Conservation (phyloP, 163 green algal species). For the Coccomyxa subellipsoidea region DNA sequence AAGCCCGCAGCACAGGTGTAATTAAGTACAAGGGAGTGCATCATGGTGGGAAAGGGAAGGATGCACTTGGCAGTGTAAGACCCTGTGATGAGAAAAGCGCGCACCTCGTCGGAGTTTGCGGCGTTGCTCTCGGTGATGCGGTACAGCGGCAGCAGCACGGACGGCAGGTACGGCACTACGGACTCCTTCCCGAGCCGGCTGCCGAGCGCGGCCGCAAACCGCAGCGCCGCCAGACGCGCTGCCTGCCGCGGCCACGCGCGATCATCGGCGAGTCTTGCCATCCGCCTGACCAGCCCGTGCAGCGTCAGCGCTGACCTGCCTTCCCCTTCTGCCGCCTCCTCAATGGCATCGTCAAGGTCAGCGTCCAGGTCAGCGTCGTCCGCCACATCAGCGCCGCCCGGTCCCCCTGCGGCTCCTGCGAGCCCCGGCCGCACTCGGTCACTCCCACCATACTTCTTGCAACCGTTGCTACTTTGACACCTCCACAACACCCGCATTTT, state of each 20-base stretch:
- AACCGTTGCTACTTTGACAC: no score
- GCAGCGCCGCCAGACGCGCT: conserved; percentile 54
- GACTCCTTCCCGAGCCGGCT: conserved; percentile 39
- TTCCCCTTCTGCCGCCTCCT: not conserved
- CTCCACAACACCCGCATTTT: no score
- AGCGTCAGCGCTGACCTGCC: conserved; percentile 44
- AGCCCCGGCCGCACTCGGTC: no score
- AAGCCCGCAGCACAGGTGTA: not conserved
- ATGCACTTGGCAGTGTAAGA: not conserved
- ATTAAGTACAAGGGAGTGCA: not conserved
- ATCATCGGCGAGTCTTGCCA: conserved; percentile 68
- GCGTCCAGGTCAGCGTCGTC: not conserved
- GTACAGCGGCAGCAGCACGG: conserved; percentile 70
- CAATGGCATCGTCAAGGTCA: conserved; percentile 10
- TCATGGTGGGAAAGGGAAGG: not conserved
- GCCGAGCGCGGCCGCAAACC: conserved; percentile 65
- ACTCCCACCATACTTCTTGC: no score
- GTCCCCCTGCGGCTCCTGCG: no score
- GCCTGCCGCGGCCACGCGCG: conserved; percentile 1
- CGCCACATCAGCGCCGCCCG: not conserved
- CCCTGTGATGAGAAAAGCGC: not conserved
- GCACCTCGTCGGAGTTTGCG: conserved; percentile 35
- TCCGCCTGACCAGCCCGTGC: conserved; percentile 59
- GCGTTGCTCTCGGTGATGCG: conserved; percentile 58
- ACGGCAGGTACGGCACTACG: conserved; percentile 54